Conservation (phyloP, 768 basidiomycete species). For the Mycena crocata region DNA sequence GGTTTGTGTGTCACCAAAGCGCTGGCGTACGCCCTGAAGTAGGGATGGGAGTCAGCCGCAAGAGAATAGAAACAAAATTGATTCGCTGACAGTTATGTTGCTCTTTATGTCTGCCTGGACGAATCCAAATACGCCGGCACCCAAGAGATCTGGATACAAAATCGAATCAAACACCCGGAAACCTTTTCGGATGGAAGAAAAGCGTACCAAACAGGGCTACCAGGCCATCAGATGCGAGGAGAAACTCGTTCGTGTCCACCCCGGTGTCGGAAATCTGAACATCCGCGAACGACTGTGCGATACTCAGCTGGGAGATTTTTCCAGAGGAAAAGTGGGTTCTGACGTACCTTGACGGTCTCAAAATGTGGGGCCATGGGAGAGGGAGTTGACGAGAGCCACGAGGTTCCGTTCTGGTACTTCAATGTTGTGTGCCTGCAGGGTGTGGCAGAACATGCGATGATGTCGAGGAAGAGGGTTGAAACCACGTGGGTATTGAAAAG, state of each 20-base stretch:
- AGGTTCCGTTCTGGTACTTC: too few species aligned
- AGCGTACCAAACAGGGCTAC: conserved; percentile 75
- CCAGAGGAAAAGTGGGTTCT: not conserved
- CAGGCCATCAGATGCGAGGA: conserved; percentile 91
- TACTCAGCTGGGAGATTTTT: conserved; percentile 5
- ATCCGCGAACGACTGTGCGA: conserved; percentile 83
- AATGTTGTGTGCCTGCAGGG: too few species aligned
- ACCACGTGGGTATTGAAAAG: too few species aligned
- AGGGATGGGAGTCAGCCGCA: not conserved
- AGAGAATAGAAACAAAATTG: conserved; percentile 15
- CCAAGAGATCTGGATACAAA: conserved; percentile 66
- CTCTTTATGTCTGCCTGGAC: conserved; percentile 76
- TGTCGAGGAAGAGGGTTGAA: too few species aligned
- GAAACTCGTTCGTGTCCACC: conserved; percentile 83
- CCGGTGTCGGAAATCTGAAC: conserved; percentile 82
- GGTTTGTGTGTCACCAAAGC: conserved; percentile 56
- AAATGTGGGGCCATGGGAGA: conserved; percentile 70
- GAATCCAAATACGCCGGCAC: conserved; percentile 77
- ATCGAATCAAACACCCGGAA: not conserved
- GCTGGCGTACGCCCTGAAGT: conserved; percentile 72
- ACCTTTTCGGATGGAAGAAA: not conserved
- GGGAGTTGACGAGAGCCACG: too few species aligned
- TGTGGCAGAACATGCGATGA: too few species aligned
- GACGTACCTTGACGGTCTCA: conserved; percentile 71
- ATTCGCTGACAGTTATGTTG: conserved; percentile 64